Percentiles rank a stretch among this genome's conserved stretches.
phyloP scores from a whole-genome alignment of 768 basidiomycete genomes.

The Mycena chlorophos region DNA sequence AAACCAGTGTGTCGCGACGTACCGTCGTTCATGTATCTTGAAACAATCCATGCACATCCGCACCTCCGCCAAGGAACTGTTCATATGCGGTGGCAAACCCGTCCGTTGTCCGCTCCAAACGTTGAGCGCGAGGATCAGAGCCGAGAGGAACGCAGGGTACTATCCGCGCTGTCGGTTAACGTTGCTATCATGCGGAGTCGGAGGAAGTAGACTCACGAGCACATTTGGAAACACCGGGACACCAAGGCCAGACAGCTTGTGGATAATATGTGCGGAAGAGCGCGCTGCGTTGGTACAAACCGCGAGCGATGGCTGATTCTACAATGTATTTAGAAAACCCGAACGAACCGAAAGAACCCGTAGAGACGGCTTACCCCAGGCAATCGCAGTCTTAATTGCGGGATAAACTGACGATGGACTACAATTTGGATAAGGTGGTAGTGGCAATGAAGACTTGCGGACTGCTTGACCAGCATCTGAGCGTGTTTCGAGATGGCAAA shows the following conservation, averaged over 20 bases:
- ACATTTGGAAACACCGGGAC: constrained; percentile 30
- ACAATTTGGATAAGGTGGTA: constrained; percentile 54
- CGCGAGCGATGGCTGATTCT: constrained; percentile 60
- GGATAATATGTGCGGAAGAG: constrained; percentile 70
- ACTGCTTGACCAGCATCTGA: not conserved
- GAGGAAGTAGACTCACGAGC: constrained; percentile 19
- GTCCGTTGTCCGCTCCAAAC: constrained; percentile 62
- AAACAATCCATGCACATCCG: constrained; percentile 57
- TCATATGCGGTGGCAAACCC: constrained; percentile 46
- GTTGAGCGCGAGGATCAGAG: constrained; percentile 61
- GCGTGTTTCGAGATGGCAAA: not conserved
- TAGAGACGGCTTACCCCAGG: constrained; percentile 14
- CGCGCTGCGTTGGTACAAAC: constrained; percentile 85
- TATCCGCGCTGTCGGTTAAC: no score
- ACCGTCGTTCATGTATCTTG: constrained; percentile 40
- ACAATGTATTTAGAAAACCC: no score
- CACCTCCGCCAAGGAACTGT: constrained; percentile 58
- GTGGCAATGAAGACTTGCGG: not conserved
- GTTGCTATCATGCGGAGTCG: constrained; percentile 3
- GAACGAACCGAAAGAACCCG: not conserved
- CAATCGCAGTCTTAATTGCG: constrained; percentile 51
- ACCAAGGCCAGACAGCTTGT: constrained; percentile 41
- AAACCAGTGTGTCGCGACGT: constrained; percentile 7
- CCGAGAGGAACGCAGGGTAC: constrained; percentile 38
- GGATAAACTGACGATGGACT: constrained; percentile 80